phyloP scores from a whole-genome alignment of 495 filamentous ascomycete species.

The Aspergillus incahuasiensis region DNA sequence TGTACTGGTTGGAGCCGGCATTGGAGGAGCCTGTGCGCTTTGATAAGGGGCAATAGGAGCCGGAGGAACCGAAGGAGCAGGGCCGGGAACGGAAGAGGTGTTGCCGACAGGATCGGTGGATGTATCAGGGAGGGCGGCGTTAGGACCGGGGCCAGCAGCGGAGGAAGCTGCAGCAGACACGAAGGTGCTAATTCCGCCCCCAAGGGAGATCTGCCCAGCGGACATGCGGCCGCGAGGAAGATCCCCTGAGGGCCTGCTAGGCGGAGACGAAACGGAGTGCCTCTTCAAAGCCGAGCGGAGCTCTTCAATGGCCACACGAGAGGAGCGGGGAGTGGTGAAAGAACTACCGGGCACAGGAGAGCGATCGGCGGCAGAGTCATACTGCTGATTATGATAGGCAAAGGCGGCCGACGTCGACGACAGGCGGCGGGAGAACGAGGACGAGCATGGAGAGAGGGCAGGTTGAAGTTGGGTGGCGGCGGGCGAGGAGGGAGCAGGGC shows the following conservation, averaged over 20 bases:
- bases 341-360: constrained; percentile 29
- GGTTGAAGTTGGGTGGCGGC: constrained; percentile 27
- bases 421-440: constrained; percentile 14
- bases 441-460: constrained; percentile 14
- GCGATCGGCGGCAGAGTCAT: constrained; percentile 31
- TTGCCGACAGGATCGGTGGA: constrained; percentile 20
- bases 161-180: constrained; percentile 31
- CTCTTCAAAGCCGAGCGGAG: constrained; percentile 43
- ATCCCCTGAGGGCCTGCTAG: constrained; percentile 39
- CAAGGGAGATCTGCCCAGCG: constrained; percentile 29
- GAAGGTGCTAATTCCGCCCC: constrained; percentile 24
- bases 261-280: constrained; percentile 39
- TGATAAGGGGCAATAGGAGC: constrained; percentile 24
- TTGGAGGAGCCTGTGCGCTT: constrained; percentile 30
- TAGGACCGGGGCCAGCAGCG: constrained; percentile 23
- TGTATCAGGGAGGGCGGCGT: constrained; percentile 12
- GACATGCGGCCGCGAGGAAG: constrained; percentile 33
- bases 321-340: constrained; percentile 34
- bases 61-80: constrained; percentile 19
- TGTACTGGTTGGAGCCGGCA: constrained; percentile 29
- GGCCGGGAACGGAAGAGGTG: constrained; percentile 15
- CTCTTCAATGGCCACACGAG: constrained; percentile 46
- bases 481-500: constrained; percentile 27
- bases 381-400: constrained; percentile 18
- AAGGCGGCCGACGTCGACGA: constrained; percentile 16